phyloP scores from a whole-genome alignment of 805 yeast species.

The Wickerhamiella kurtzmanii region DNA sequence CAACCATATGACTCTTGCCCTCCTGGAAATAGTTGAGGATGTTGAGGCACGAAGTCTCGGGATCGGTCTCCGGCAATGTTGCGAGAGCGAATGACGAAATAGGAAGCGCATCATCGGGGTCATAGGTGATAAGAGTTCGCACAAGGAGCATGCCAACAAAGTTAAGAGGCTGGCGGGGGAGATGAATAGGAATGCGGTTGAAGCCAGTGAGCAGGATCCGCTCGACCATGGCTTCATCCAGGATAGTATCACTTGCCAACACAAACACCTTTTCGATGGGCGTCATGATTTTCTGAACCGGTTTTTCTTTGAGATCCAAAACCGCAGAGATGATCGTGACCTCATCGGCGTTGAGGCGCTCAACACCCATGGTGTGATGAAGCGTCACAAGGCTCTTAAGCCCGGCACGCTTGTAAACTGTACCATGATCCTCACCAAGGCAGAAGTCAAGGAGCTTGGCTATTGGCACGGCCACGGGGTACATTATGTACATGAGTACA shows the following conservation, averaged over 20 bases:
- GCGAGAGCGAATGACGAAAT: conserved; percentile 91
- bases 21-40: conserved; percentile 93
- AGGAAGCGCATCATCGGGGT: conserved; percentile 90
- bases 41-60: conserved; percentile 84
- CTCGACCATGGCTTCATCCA: conserved; percentile 76
- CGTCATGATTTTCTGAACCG: conserved; percentile 80
- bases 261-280: conserved; percentile 85
- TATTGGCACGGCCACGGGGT: conserved; percentile 85
- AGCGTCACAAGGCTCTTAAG: conserved; percentile 84
- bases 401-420: conserved; percentile 83
- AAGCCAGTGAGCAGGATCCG: conserved; percentile 88
- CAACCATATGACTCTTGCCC: conserved; percentile 95
- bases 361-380: conserved; percentile 91
- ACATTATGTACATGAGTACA: conserved; percentile 72
- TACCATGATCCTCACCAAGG: conserved; percentile 93
- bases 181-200: conserved; percentile 85
- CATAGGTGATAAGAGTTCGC: conserved; percentile 82
- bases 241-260: conserved; percentile 64
- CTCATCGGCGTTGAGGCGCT: conserved; percentile 83
- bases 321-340: conserved; percentile 93
- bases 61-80: conserved; percentile 86
- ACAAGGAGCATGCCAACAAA: conserved; percentile 93
- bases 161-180: conserved; percentile 78
- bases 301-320: conserved; percentile 81
- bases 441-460: conserved; percentile 67